Conservation (phyloP, 768 basidiomycete species). For the Lactarius psammicola region DNA sequence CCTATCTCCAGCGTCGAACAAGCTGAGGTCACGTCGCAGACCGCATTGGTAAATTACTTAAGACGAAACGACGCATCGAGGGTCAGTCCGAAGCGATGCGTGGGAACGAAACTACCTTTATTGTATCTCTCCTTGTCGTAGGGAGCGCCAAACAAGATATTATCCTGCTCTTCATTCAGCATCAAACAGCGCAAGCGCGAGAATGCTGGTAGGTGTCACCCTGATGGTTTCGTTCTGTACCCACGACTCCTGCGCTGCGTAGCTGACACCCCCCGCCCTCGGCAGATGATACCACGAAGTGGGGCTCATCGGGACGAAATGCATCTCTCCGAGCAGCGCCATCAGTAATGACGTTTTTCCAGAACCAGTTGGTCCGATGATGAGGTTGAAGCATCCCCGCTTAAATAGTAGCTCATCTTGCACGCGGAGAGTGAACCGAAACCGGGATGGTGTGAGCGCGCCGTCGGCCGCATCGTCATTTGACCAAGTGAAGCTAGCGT, state of each 20-base stretch:
- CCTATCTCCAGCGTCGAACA: conserved; percentile 49
- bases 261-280: conserved; percentile 65
- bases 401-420: conserved; percentile 55
- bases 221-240: conserved; percentile 76
- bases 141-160: conserved; percentile 50
- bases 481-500: conserved; percentile 58
- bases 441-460: conserved; percentile 41
- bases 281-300: conserved; percentile 72
- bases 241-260: conserved; percentile 85
- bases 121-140: conserved; percentile 47
- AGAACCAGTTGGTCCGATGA: conserved; percentile 55
- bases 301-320: conserved; percentile 50
- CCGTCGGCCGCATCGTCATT: conserved; percentile 34
- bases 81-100: not conserved
- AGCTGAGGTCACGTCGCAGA: conserved; percentile 42
- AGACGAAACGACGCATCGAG: not conserved
- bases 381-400: conserved; percentile 51
- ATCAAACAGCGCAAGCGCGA: not conserved
- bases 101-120: conserved; percentile 32
- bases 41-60: conserved; percentile 29
- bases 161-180: conserved; percentile 37
- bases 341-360: conserved; percentile 67
- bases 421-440: conserved; percentile 50
- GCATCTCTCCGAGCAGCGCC: conserved; percentile 69
- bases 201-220: conserved; percentile 34